phyloP scores from a whole-genome alignment of 2,329 filamentous ascomycete species.

The Alternaria angustiovoidea region DNA sequence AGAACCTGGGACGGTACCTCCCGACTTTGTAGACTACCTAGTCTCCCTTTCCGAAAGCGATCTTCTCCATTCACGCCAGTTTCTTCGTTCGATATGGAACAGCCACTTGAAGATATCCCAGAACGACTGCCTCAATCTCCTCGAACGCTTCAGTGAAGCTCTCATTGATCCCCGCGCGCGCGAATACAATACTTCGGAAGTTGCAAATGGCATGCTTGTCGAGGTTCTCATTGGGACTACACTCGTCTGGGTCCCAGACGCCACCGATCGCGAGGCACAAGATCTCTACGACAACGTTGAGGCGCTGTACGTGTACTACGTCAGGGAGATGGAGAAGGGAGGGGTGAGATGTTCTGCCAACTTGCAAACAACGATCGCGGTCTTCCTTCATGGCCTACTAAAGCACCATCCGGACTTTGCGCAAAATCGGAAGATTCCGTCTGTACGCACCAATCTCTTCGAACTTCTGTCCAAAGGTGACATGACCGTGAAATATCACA shows the following conservation, averaged over 20 bases:
- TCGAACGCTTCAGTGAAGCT: conserved; percentile 42
- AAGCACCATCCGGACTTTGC: conserved; percentile 73
- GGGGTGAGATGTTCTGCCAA: conserved; percentile 71
- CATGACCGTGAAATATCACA: conserved; percentile 76
- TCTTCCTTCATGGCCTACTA: conserved; percentile 75
- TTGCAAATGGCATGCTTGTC: conserved; percentile 48
- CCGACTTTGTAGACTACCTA: conserved; percentile 39
- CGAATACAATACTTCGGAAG: conserved; percentile 50
- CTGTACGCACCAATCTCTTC: conserved; percentile 76
- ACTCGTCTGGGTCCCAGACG: conserved; percentile 33
- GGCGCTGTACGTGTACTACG: conserved; percentile 82
- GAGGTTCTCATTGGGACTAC: conserved; percentile 44
- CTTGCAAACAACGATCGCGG: conserved; percentile 72
- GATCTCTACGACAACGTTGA: conserved; percentile 69
- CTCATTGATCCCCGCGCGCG: conserved; percentile 45
- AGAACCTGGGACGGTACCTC: conserved; percentile 30
- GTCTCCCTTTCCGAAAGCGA: conserved; percentile 38
- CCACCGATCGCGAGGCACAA: conserved; percentile 36
- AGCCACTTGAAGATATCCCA: conserved; percentile 32
- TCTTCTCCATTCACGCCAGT: conserved; percentile 40
- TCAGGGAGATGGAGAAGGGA: conserved; percentile 70
- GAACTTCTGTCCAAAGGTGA: conserved; percentile 72
- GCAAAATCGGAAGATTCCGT: conserved; percentile 65
- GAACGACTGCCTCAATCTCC: conserved; percentile 36
- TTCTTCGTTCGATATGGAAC: conserved; percentile 38